Conservation (phyloP, 345 rosid genomes). For the Syzygium aromaticum region DNA sequence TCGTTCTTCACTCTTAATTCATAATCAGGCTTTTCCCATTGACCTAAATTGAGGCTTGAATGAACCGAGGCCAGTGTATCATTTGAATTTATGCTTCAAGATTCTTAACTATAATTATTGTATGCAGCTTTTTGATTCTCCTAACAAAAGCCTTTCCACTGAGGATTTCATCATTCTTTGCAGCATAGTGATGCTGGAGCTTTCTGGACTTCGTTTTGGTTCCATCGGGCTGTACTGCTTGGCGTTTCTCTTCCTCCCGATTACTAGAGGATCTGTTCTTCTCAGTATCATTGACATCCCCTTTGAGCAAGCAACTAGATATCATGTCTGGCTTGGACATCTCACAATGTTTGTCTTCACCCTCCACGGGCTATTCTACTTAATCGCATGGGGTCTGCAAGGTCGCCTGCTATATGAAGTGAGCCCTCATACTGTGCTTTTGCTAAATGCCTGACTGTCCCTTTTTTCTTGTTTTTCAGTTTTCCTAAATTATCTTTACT, state of each 20-base stretch:
- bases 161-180: background rate
- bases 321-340: slow-evolving; percentile 96
- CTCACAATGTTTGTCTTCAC: slow-evolving; percentile 71
- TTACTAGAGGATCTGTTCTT: slow-evolving; percentile 83
- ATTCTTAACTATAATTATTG: background rate
- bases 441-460: background rate
- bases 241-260: slow-evolving; percentile 72
- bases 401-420: slow-evolving; percentile 54
- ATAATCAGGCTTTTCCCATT: background rate
- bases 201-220: slow-evolving; percentile 56
- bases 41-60: background rate
- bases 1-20: background rate
- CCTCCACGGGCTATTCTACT: slow-evolving; percentile 66
- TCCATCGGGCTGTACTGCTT: slow-evolving; percentile 61
- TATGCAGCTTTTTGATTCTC: background rate
- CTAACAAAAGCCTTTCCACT: background rate
- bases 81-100: background rate
- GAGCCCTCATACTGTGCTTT: slow-evolving; percentile 10
- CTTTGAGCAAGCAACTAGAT: slow-evolving; percentile 81
- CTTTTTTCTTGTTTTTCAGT: background rate
- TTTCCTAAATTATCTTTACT: background rate
- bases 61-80: background rate
- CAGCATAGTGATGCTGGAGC: slow-evolving; percentile 39
- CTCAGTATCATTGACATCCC: slow-evolving; percentile 79
- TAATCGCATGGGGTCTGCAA: slow-evolving; percentile 44